Conservation (phyloP, 139 green algal genomes). For the Deuterostichococcus epilithicus region DNA sequence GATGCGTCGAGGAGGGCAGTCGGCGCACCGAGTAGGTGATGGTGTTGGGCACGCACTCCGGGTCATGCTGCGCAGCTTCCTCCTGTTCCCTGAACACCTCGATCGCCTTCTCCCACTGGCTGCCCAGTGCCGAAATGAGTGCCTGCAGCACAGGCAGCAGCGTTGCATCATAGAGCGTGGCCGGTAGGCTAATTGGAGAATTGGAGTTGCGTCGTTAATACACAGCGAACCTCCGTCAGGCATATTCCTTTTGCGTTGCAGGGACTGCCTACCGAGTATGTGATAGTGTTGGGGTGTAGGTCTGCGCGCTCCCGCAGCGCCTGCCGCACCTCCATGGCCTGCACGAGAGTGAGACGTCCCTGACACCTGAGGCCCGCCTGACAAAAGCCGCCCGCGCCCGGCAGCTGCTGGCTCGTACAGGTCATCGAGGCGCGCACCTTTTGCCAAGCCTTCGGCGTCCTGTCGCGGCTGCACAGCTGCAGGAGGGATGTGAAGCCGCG, state of each 20-base stretch:
- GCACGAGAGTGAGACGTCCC: background rate
- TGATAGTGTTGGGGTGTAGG: constrained; percentile 28
- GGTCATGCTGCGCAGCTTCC: background rate
- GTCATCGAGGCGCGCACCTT: constrained; percentile 45
- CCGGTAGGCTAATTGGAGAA: no score
- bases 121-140: background rate
- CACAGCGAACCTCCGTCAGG: no score
- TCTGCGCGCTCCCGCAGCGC: background rate
- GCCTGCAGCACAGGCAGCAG: background rate
- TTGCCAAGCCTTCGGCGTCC: constrained; percentile 18
- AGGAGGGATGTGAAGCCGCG: constrained; percentile 46
- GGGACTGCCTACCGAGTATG: constrained; percentile 35
- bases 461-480: constrained; percentile 25
- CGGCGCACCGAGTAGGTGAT: constrained; percentile 38
- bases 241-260: no score
- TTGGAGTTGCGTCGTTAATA: no score
- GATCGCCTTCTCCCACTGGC: constrained; percentile 40
- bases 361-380: background rate
- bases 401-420: constrained; percentile 33
- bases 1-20: background rate
- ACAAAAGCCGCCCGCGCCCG: no score
- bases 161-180: no score
- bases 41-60: constrained; percentile 38
- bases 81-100: constrained; percentile 42
- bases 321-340: background rate